A percentile compares a stretch with the other conserved stretches of the same genome.
Evolutionary conservation across 768 basidiomycete species (phyloP).

Genomic region (Boletus speciosus): DNA sequence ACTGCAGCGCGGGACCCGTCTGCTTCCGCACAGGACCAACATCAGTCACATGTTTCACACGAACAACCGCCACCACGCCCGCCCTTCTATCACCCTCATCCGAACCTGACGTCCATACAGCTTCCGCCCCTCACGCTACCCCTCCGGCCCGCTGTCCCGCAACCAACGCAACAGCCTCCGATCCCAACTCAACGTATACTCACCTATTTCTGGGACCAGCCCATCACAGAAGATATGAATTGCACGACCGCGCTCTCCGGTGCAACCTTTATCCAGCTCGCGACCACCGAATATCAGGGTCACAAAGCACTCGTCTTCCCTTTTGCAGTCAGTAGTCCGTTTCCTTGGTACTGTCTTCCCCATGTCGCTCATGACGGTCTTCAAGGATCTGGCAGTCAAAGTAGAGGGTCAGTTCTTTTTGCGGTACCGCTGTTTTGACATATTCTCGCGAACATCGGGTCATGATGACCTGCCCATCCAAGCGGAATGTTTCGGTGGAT

Average conservation of each 20-base stretch:
- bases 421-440: constrained; percentile 69
- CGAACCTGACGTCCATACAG: constrained; percentile 16
- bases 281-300: constrained; percentile 50
- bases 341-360: constrained; percentile 1
- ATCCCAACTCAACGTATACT: constrained; percentile 36
- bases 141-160: constrained; percentile 4
- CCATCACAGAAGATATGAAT: constrained; percentile 44
- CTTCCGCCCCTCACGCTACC: constrained; percentile 23
- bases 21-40: constrained; percentile 7
- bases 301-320: constrained; percentile 56
- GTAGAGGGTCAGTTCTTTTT: constrained; percentile 64
- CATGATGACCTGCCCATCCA: constrained; percentile 41
- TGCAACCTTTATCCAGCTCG: constrained; percentile 57
- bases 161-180: constrained; percentile 4
- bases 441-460: constrained; percentile 39
- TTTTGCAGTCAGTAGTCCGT: constrained; percentile 47
- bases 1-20: constrained; percentile 9
- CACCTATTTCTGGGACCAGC: constrained; percentile 38
- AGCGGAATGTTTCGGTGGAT: constrained; percentile 63
- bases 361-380: constrained; percentile 2
- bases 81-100: constrained; percentile 13
- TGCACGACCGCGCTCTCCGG: constrained; percentile 55
- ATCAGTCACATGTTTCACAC: constrained; percentile 11
- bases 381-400: constrained; percentile 65
- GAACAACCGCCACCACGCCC: constrained; percentile 5